phyloP scores from a whole-genome alignment of 2,329 filamentous ascomycete genomes.

The Colletotrichum somersetense region DNA sequence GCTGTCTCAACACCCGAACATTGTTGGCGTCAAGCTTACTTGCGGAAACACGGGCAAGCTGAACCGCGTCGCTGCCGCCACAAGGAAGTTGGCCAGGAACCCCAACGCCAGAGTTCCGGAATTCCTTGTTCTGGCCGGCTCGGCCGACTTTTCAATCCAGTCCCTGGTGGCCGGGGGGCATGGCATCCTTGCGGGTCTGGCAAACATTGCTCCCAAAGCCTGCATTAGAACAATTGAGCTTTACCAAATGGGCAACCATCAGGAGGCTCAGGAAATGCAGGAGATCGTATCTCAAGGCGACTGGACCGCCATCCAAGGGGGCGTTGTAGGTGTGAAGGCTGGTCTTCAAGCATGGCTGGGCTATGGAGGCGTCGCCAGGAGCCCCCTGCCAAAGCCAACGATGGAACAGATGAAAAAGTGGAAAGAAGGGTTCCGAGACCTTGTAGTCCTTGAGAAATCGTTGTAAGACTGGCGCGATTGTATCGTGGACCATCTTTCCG shows the following conservation, averaged over 20 bases:
- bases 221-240: constrained; percentile 73
- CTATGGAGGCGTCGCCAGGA: constrained; percentile 69
- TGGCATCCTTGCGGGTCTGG: constrained; percentile 79
- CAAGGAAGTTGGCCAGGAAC: constrained; percentile 57
- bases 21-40: constrained; percentile 77
- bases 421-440: constrained; percentile 68
- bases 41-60: constrained; percentile 79
- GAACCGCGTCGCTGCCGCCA: constrained; percentile 71
- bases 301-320: constrained; percentile 79
- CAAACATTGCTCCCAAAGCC: constrained; percentile 77
- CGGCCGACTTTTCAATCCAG: constrained; percentile 79
- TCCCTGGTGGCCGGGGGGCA: constrained; percentile 76
- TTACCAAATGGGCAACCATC: constrained; percentile 67
- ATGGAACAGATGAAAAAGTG: constrained; percentile 62
- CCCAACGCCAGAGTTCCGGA: constrained; percentile 54
- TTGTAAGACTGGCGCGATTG: constrained; percentile 47
- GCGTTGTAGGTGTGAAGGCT: constrained; percentile 79
- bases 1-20: constrained; percentile 72
- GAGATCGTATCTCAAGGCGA: constrained; percentile 76
- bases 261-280: constrained; percentile 65
- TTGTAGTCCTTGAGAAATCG: constrained; percentile 65
- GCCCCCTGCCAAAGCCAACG: constrained; percentile 65
- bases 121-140: constrained; percentile 80
- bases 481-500: not conserved
- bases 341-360: constrained; percentile 75